phyloP scores from a whole-genome alignment of 1,139 yeast species.

The Suhomyces atakaporum region DNA sequence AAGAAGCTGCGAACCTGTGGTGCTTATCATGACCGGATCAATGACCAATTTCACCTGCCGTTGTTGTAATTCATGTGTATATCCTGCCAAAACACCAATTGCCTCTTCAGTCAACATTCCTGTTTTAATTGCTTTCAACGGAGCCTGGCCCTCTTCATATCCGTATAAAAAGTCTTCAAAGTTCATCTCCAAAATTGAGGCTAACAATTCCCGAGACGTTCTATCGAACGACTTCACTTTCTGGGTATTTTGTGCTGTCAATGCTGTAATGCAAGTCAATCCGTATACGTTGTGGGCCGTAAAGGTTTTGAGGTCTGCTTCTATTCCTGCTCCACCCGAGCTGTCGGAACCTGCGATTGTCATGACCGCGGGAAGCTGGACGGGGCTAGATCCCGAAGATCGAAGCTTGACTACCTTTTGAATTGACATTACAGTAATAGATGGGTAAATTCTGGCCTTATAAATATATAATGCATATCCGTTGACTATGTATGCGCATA shows the following conservation, averaged over 20 bases:
- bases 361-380: slow-evolving; percentile 46
- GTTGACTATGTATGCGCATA: slow-evolving; percentile 2
- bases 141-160: slow-evolving; percentile 21
- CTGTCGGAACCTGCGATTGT: slow-evolving; percentile 85
- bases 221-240: slow-evolving; percentile 57
- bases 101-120: slow-evolving; percentile 75
- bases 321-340: slow-evolving; percentile 95
- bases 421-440: slow-evolving; percentile 2
- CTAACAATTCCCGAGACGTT: slow-evolving; percentile 47
- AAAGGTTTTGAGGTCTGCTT: slow-evolving; percentile 86
- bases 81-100: slow-evolving; percentile 46
- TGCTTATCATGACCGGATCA: slow-evolving; percentile 85
- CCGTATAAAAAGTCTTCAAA: slow-evolving; percentile 59
- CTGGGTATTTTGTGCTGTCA: slow-evolving; percentile 80
- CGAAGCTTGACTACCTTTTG: slow-evolving; percentile 2
- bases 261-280: slow-evolving; percentile 74
- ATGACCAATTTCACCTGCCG: slow-evolving; percentile 51
- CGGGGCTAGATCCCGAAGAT: slow-evolving; percentile 11
- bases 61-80: slow-evolving; percentile 29
- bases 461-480: too few species aligned
- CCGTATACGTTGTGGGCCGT: slow-evolving; percentile 81
- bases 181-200: slow-evolving; percentile 53
- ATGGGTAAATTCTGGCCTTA: too few species aligned
- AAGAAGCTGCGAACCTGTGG: slow-evolving; percentile 66
- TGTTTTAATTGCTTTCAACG: slow-evolving; percentile 70